These are phyloP conservation scores for Neonectria neomacrospora DNA, from an alignment of 2,329 filamentous ascomycete genomes.

Conservation along the genomic window DNA sequence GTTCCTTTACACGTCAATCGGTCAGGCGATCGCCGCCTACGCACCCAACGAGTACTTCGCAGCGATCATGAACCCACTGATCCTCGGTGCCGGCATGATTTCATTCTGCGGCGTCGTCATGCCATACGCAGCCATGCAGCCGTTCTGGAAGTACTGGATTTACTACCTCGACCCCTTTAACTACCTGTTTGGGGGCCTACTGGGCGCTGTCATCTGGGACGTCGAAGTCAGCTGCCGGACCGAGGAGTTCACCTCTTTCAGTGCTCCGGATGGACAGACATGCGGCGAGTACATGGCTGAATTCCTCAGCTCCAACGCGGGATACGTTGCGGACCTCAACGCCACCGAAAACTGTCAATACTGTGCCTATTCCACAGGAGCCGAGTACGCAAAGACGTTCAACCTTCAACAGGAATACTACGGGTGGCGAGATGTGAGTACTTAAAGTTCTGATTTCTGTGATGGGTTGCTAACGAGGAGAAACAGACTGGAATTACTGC, in stretches of 20 bases:
- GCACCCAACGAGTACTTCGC: constrained; percentile 62
- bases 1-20: constrained; percentile 55
- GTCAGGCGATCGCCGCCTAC: constrained; percentile 59
- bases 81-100: constrained; percentile 53
- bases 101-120: constrained; percentile 44
- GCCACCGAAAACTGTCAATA: constrained; percentile 30
- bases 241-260: constrained; percentile 42
- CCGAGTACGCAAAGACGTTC: constrained; percentile 32
- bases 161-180: constrained; percentile 57
- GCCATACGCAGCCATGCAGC: constrained; percentile 36
- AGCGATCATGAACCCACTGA: constrained; percentile 57
- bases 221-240: constrained; percentile 50
- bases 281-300: constrained; percentile 37
- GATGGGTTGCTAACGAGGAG: background rate
- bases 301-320: constrained; percentile 26
- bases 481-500: constrained; percentile 36
- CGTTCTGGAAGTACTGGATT: constrained; percentile 48
- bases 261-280: constrained; percentile 15
- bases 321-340: constrained; percentile 27
- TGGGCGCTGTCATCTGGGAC: constrained; percentile 52
- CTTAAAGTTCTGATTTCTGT: background rate
- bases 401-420: constrained; percentile 32
- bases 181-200: constrained; percentile 53
- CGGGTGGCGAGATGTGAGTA: constrained; percentile 39
- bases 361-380: constrained; percentile 31